Evolutionary conservation across 2,329 filamentous ascomycete species (phyloP).

Genomic region (Colletotrichum filicis): DNA sequence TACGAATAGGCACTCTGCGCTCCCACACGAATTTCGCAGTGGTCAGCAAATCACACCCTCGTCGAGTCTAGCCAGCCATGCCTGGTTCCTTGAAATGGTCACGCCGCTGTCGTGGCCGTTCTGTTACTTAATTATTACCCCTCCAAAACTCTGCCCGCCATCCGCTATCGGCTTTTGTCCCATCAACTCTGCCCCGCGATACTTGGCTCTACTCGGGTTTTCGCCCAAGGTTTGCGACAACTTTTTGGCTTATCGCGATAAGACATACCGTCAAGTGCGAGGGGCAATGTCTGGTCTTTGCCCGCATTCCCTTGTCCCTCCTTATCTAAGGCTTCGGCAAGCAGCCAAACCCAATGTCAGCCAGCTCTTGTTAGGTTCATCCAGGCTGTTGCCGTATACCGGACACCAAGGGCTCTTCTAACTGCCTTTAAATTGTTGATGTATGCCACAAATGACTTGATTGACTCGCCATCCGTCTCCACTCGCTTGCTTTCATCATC

Average conservation of each 20-base stretch:
- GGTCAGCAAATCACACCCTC: background rate
- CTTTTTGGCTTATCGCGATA: slow-evolving; percentile 17
- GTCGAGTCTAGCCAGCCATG: slow-evolving; percentile 23
- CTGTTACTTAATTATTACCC: slow-evolving; percentile 38
- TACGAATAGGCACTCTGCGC: background rate
- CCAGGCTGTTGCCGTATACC: slow-evolving; percentile 7
- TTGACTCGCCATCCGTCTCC: slow-evolving; percentile 34
- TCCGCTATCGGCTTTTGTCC: slow-evolving; percentile 35
- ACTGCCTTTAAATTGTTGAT: background rate
- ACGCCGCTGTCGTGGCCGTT: slow-evolving; percentile 20
- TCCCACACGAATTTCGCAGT: background rate
- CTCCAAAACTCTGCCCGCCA: slow-evolving; percentile 29
- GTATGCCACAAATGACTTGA: slow-evolving; percentile 23
- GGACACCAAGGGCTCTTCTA: slow-evolving; percentile 10
- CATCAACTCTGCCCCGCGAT: slow-evolving; percentile 38
- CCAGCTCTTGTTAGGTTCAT: slow-evolving; percentile 12
- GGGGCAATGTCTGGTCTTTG: slow-evolving; percentile 11
- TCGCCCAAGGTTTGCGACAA: background rate
- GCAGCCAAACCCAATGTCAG: slow-evolving; percentile 23
- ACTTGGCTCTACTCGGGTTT: background rate
- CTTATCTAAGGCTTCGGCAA: slow-evolving; percentile 17
- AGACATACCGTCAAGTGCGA: background rate
- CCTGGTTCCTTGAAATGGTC: slow-evolving; percentile 22
- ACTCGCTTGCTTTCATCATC: slow-evolving; percentile 34
- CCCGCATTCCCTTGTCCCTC: slow-evolving; percentile 24